phyloP scores from a whole-genome alignment of 495 filamentous ascomycete species.

The Opeltia flavorubescens region DNA sequence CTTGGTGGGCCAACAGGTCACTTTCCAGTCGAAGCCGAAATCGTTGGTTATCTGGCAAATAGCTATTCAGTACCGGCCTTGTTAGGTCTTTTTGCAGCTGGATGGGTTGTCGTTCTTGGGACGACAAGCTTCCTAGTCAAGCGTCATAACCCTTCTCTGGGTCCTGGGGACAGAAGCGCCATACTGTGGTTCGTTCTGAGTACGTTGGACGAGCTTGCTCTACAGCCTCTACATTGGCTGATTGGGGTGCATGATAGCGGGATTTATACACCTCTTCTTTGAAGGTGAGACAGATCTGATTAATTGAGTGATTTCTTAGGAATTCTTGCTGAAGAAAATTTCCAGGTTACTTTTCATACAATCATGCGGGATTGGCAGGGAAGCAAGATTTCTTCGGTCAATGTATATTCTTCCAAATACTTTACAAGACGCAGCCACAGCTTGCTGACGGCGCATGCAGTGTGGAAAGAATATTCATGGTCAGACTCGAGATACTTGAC shows the following conservation, averaged over 20 bases:
- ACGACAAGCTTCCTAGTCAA: conserved; percentile 33
- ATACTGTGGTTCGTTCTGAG: conserved; percentile 56
- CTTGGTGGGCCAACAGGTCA: background rate
- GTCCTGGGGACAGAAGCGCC: conserved; percentile 34
- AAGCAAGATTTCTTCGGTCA: conserved; percentile 56
- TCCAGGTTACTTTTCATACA: conserved; percentile 64
- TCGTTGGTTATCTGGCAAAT: conserved; percentile 50
- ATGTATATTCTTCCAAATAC: too few species aligned
- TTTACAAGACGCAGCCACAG: too few species aligned
- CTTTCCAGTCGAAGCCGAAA: conserved; percentile 47
- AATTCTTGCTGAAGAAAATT: background rate
- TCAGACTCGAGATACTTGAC: conserved; percentile 76
- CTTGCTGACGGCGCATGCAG: too few species aligned
- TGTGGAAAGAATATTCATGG: conserved; percentile 82
- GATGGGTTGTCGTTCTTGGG: conserved; percentile 36
- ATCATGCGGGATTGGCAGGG: conserved; percentile 45
- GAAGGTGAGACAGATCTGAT: conserved; percentile 36
- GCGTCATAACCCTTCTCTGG: conserved; percentile 31
- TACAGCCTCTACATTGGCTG: background rate
- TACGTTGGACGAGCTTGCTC: conserved; percentile 21
- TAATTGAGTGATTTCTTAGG: background rate
- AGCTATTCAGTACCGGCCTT: conserved; percentile 37
- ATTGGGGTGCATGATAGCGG: conserved; percentile 31
- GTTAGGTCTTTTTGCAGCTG: conserved; percentile 36
- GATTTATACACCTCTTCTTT: conserved; percentile 62